phyloP scores from a whole-genome alignment of 306 rosid species.

The Coriaria nepalensis region DNA sequence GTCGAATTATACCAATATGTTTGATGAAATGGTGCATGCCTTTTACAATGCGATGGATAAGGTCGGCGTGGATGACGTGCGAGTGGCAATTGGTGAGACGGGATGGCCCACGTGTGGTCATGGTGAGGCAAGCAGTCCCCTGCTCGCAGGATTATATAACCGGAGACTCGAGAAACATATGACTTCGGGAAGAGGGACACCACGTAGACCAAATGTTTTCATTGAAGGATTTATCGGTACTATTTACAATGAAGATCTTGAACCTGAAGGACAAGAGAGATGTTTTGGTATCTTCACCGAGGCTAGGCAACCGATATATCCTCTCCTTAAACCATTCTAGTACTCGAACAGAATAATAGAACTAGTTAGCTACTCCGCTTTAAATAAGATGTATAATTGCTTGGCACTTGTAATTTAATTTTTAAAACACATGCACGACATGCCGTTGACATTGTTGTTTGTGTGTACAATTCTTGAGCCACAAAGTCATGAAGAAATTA shows the following conservation, averaged over 20 bases:
- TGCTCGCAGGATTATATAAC: slow-evolving; percentile 18
- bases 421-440: no score
- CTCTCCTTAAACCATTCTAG: slow-evolving; percentile 4
- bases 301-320: slow-evolving; percentile 21
- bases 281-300: slow-evolving; percentile 24
- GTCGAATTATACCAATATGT: slow-evolving; percentile 13
- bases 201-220: slow-evolving; percentile 11
- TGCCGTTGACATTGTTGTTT: no score
- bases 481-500: no score
- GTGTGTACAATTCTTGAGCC: no score
- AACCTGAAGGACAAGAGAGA: slow-evolving; percentile 15
- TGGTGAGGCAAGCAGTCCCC: slow-evolving; percentile 5
- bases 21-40: slow-evolving; percentile 26
- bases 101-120: slow-evolving; percentile 35
- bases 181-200: slow-evolving; percentile 16
- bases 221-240: slow-evolving; percentile 26
- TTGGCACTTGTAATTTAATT: no score
- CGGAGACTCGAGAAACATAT: slow-evolving; percentile 12
- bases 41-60: slow-evolving; percentile 20
- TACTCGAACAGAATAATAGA: no score
- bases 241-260: slow-evolving; percentile 26
- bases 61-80: not conserved
- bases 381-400: no score
- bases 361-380: no score
- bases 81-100: slow-evolving; percentile 19